Evolutionary conservation across 1,284 basidiomycete genomes (phyloP).

Genomic region (Cryptococcus hybrid): DNA sequence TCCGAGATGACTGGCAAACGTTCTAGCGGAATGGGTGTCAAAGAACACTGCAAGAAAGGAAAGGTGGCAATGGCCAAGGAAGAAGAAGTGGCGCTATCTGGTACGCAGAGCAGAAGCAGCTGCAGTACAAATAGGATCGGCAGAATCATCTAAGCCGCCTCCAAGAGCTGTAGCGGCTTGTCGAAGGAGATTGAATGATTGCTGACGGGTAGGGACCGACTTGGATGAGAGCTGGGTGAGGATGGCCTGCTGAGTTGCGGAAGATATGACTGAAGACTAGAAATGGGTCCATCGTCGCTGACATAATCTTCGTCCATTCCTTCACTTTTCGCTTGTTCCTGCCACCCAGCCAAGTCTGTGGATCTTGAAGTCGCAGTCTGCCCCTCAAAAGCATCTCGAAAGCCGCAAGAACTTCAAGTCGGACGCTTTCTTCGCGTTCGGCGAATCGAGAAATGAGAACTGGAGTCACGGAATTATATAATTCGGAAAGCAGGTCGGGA

Average conservation of each 20-base stretch:
- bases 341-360: conserved; percentile 26
- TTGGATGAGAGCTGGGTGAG: conserved; percentile 83
- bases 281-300: conserved; percentile 57
- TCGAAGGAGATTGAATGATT: conserved; percentile 76
- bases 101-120: conserved; percentile 32
- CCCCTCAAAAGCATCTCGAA: conserved; percentile 73
- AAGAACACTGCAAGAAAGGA: conserved; percentile 84
- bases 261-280: conserved; percentile 63
- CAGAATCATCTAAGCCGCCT: conserved; percentile 74
- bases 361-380: conserved; percentile 59
- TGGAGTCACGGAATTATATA: conserved; percentile 82
- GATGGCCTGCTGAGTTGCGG: conserved; percentile 72
- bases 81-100: conserved; percentile 64
- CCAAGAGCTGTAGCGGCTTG: conserved; percentile 75
- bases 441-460: conserved; percentile 85
- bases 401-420: conserved; percentile 88
- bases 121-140: conserved; percentile 54
- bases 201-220: conserved; percentile 77
- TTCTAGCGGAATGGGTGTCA: conserved; percentile 67
- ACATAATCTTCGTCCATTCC: conserved; percentile 57
- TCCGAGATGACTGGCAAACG: conserved; percentile 63
- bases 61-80: conserved; percentile 75
- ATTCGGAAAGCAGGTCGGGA: conserved; percentile 72
- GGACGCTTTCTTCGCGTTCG: conserved; percentile 94
- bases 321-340: conserved; percentile 64